Base-by-base conservation (phyloP, 768 basidiomycete genomes). In the Lactarius deliciosus region DNA sequence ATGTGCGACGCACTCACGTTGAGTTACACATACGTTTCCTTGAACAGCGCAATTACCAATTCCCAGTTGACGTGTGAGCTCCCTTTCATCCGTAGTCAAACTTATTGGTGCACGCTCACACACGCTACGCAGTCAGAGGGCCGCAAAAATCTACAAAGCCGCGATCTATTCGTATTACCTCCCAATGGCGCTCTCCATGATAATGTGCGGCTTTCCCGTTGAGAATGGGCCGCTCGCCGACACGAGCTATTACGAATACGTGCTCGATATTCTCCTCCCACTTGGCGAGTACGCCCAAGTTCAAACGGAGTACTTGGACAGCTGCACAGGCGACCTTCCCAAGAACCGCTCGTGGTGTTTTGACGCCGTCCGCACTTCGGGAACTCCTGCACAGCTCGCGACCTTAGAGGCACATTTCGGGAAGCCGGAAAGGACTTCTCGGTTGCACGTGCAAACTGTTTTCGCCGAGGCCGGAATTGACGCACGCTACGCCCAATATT, bases 121-220 rank as follows among this genome's bases (percentile, higher is more conserved):
- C 40, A 34, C 47, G 5, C 34, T 36, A 16, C 63, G 13, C 73
- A 96, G 94, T 75, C 94, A 97, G 75, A 84, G 85, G 68, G 84
- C 92, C 64, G 96, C 98, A 75, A 95, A 97, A 64, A 84, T 94
- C 69, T 98, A 95, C 86, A 98, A 99, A 80, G 97, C 96, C 36
- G 93, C 96, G 0, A 98, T 85, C 81, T 98, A 98, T 79, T 97
- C 94, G 36, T 98, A 97, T 84, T 97, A 98, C 81, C 92, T 99
- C 69, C 94, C 97, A 54, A 92, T 98, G 68, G 97, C 96, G 11
- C 87, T 95, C 69, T 94, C 94, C 20, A 89, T 98, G 89, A 85
- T 88, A 76, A 80, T 94, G 76, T 84, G 83, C 72, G 80, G 81
- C 58, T 83, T 93, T 57, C 86, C 90, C 8, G 60, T 65, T 43